phyloP scores from a whole-genome alignment of 352 stramenopile species.

The Globisporangium viniferum region DNA sequence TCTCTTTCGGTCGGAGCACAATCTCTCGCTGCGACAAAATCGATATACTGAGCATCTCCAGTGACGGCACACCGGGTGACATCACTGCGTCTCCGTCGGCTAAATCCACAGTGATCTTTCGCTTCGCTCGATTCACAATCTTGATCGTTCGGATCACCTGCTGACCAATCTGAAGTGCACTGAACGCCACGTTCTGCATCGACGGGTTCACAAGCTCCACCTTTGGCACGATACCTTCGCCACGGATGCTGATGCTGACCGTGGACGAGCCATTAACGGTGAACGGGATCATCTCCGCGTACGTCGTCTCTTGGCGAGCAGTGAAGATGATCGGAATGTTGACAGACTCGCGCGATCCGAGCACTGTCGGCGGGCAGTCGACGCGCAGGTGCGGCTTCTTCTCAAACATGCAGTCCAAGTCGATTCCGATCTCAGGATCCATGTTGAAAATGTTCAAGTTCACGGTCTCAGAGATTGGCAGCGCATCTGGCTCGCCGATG shows the following conservation, averaged over 20 bases:
- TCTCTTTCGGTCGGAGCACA: constrained; percentile 74
- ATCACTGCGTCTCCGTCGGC: constrained; percentile 21
- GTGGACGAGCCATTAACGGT: constrained; percentile 87
- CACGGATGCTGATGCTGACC: constrained; percentile 66
- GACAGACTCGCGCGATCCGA: constrained; percentile 76
- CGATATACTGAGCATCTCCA: constrained; percentile 50
- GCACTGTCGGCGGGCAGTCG: constrained; percentile 73
- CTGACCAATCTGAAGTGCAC: constrained; percentile 81
- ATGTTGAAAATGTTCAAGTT: constrained; percentile 85
- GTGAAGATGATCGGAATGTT: constrained; percentile 86
- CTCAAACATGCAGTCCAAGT: constrained; percentile 89
- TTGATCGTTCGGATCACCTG: constrained; percentile 64
- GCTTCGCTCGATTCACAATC: constrained; percentile 85
- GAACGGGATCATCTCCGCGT: constrained; percentile 88
- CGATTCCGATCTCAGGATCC: constrained; percentile 72
- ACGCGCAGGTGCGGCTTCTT: constrained; percentile 86
- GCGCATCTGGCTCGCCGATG: constrained; percentile 71
- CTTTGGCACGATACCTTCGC: constrained; percentile 71
- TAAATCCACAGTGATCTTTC: constrained; percentile 66
- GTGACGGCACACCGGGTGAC: constrained; percentile 20
- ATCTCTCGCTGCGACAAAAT: constrained; percentile 69
- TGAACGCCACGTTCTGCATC: constrained; percentile 82
- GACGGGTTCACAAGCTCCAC: constrained; percentile 88
- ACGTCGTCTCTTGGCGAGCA: constrained; percentile 75
- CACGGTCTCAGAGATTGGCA: constrained; percentile 48